A percentile compares a stretch with the other conserved stretches of the same genome.
These are phyloP conservation scores for Leishmania gerbilli DNA, from an alignment of 208 protist species.

Conservation along the genomic window DNA sequence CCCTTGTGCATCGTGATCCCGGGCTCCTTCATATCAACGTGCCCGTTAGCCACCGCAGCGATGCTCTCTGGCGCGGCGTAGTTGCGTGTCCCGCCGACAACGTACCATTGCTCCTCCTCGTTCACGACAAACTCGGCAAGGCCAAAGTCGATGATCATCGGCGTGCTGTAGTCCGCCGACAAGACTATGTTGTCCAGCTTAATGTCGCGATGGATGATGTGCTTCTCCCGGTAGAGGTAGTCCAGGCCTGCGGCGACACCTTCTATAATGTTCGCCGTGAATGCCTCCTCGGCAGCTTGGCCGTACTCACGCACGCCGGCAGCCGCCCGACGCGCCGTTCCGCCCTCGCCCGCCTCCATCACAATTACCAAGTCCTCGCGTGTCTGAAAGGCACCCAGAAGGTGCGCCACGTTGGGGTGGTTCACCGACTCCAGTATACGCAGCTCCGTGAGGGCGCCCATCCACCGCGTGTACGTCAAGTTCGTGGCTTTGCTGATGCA, in stretches of 20 bases:
- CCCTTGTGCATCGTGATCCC: constrained; percentile 55
- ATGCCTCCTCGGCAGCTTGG: constrained; percentile 44
- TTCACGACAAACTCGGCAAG: constrained; percentile 58
- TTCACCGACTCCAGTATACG: constrained; percentile 44
- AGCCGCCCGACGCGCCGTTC: constrained; percentile 50
- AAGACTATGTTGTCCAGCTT: constrained; percentile 90
- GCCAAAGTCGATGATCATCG: constrained; percentile 89
- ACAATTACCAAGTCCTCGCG: constrained; percentile 57
- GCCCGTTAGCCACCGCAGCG: constrained; percentile 35
- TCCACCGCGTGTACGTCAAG: constrained; percentile 44
- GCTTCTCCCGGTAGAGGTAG: constrained; percentile 65
- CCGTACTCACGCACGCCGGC: constrained; percentile 40
- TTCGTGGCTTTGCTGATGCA: constrained; percentile 44
- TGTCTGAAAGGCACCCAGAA: constrained; percentile 80
- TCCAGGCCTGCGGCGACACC: constrained; percentile 63
- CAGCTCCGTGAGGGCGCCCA: constrained; percentile 54
- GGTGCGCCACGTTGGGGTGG: constrained; percentile 56
- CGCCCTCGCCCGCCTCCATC: constrained; percentile 79
- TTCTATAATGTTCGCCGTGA: constrained; percentile 58
- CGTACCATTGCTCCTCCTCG: constrained; percentile 25
- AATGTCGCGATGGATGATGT: constrained; percentile 84
- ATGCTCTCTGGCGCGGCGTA: constrained; percentile 81
- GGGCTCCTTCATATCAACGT: constrained; percentile 36
- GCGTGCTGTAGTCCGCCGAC: constrained; percentile 52
- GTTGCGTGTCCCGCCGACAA: constrained; percentile 53